These are phyloP conservation scores for Aspergillus haitiensis DNA, from an alignment of 495 filamentous ascomycete species.

Conservation along the genomic window DNA sequence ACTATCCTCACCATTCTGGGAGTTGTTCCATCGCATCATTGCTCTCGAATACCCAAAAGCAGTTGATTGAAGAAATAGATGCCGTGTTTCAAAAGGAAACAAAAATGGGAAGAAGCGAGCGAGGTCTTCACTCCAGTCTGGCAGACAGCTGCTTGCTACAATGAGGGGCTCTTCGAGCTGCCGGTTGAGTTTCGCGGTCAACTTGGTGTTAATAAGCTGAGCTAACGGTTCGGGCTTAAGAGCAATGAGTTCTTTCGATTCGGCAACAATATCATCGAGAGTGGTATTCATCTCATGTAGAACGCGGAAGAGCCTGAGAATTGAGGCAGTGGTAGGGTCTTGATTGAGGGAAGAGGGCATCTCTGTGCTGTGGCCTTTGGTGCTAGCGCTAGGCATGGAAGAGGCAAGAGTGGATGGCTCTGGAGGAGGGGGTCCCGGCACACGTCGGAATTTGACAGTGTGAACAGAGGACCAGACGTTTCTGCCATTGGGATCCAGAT, in stretches of 20 bases:
- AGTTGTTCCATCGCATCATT: constrained; percentile 96
- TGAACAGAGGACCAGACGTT: constrained; percentile 90
- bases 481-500: constrained; percentile 61
- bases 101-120: constrained; percentile 94
- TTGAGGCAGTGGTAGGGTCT: constrained; percentile 78
- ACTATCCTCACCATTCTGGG: constrained; percentile 74
- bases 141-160: constrained; percentile 94
- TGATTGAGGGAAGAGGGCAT: constrained; percentile 85
- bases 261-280: constrained; percentile 93
- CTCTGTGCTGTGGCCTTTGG: constrained; percentile 48
- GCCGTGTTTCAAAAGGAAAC: constrained; percentile 98
- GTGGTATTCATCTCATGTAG: constrained; percentile 93
- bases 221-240: constrained; percentile 83
- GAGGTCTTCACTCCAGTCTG: constrained; percentile 96
- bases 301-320: constrained; percentile 85
- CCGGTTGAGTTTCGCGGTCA: constrained; percentile 97
- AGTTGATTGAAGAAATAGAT: constrained; percentile 96
- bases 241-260: constrained; percentile 68
- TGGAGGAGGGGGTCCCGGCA: constrained; percentile 80
- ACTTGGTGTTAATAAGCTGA: constrained; percentile 98
- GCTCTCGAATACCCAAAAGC: constrained; percentile 97
- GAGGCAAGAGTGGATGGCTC: constrained; percentile 68
- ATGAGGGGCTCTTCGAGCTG: constrained; percentile 98
- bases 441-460: constrained; percentile 86
- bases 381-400: constrained; percentile 46